These are phyloP conservation scores for Fusarium pseudocircinatum DNA, from an alignment of 2,329 filamentous ascomycete genomes.

Conservation along the genomic window DNA sequence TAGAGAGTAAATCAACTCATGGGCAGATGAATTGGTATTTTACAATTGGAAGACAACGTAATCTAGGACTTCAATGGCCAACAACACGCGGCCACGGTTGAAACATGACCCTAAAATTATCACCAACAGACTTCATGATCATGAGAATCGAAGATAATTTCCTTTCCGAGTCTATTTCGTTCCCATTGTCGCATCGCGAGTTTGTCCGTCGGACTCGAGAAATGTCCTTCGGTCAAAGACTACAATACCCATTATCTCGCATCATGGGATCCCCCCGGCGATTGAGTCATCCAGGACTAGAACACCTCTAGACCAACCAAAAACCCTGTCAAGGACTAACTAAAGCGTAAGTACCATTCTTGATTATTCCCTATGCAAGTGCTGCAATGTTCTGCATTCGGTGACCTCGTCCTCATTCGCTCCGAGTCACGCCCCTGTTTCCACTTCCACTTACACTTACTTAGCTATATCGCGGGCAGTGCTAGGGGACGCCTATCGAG, in stretches of 20 bases:
- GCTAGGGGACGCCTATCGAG: constrained; percentile 29
- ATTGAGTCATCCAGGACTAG: constrained; percentile 40
- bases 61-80: constrained; percentile 33
- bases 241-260: constrained; percentile 7
- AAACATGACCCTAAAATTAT: constrained; percentile 25
- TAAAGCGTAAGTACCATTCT: no score
- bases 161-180: not conserved
- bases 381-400: constrained; percentile 30
- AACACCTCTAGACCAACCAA: not conserved
- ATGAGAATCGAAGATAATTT: not conserved
- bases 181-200: not conserved
- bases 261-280: constrained; percentile 41
- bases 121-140: not conserved
- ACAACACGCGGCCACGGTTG: constrained; percentile 34
- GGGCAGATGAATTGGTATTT: not conserved
- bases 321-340: constrained; percentile 19
- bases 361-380: constrained; percentile 25
- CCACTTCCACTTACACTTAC: not conserved
- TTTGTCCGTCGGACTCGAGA: not conserved
- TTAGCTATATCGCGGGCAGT: constrained; percentile 21
- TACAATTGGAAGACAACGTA: not conserved
- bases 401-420: constrained; percentile 7
- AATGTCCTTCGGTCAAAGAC: not conserved
- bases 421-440: constrained; percentile 4
- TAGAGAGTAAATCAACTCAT: not conserved